Conservation (phyloP, 2,329 filamentous ascomycete species). For the Mycogone perniciosa region DNA sequence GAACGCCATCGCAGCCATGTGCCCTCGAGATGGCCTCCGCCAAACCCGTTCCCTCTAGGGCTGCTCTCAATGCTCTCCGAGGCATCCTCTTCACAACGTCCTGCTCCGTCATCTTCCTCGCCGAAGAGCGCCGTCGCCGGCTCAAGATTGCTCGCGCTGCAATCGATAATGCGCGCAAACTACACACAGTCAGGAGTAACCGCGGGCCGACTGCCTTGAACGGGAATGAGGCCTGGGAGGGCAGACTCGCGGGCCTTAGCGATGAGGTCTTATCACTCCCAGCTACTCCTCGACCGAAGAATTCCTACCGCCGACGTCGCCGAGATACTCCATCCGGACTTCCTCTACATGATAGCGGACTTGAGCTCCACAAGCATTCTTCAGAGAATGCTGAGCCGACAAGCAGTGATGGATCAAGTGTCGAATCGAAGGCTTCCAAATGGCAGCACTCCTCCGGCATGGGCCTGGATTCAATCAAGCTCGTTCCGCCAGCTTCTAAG, state of each 20-base stretch:
- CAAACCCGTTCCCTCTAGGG: conserved; percentile 47
- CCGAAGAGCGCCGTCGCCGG: conserved; percentile 51
- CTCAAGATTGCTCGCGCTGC: conserved; percentile 45
- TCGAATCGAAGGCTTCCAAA: not conserved
- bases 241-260: conserved; percentile 16
- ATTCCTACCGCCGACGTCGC: conserved; percentile 24
- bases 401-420: not conserved
- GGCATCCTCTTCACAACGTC: conserved; percentile 51
- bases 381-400: not conserved
- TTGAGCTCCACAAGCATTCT: not conserved
- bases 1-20: conserved; percentile 18
- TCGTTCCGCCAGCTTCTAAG: not conserved
- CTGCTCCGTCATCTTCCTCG: conserved; percentile 48
- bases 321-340: conserved; percentile 11
- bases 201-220: conserved; percentile 24
- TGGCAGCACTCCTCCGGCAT: not conserved
- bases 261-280: conserved; percentile 20
- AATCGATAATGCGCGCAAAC: conserved; percentile 46
- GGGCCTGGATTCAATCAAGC: not conserved
- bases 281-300: conserved; percentile 16
- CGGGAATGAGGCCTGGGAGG: conserved; percentile 22
- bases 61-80: conserved; percentile 49
- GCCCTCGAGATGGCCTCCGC: conserved; percentile 37
- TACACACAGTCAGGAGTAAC: conserved; percentile 35
- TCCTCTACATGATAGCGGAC: not conserved